Evolutionary conservation across 805 yeast species (phyloP).

Genomic region (Hanseniaspora singularis): DNA sequence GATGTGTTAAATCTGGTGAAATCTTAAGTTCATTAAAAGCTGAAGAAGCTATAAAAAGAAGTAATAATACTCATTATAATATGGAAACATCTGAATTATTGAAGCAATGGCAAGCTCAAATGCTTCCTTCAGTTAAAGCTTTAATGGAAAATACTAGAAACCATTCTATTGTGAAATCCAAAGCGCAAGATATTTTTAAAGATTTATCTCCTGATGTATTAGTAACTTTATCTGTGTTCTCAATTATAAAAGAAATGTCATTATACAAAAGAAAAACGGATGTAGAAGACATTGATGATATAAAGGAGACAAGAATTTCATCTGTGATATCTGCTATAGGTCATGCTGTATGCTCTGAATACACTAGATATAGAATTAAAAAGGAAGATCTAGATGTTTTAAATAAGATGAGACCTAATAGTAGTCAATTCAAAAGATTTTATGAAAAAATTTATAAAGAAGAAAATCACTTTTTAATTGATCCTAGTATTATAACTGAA

Average conservation of each 20-base stretch:
- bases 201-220: constrained; percentile 2
- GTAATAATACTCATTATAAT: neutral
- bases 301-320: neutral
- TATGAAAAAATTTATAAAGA: neutral
- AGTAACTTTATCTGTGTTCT: constrained; percentile 1
- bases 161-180: neutral
- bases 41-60: neutral
- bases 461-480: neutral
- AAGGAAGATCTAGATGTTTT: neutral
- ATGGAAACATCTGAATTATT: constrained; percentile 35
- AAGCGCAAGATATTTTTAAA: neutral
- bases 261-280: constrained; percentile 5
- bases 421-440: neutral
- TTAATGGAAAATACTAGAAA: constrained; percentile 35
- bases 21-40: neutral
- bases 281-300: neutral
- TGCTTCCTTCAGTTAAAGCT: constrained; percentile 57
- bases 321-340: neutral
- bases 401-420: neutral
- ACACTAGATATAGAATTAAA: constrained; percentile 1
- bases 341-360: neutral
- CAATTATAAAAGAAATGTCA: constrained; percentile 5
- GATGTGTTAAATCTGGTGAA: constrained; percentile 6
- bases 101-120: constrained; percentile 71
- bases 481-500: neutral